Evolutionary conservation across 768 basidiomycete species (phyloP).

Genomic region (Lactarius quietus): DNA sequence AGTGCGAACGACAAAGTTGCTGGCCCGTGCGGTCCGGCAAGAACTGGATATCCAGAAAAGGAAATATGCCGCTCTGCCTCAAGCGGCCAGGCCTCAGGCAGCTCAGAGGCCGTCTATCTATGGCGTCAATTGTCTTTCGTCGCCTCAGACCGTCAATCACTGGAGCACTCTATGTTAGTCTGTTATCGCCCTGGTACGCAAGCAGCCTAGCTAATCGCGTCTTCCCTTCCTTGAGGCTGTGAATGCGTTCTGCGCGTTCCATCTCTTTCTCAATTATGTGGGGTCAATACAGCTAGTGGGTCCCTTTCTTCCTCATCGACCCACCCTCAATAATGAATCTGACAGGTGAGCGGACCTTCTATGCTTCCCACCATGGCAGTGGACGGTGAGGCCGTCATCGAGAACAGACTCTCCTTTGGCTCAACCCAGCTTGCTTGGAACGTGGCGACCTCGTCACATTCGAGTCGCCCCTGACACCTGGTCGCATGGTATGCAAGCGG

Average conservation of each 20-base stretch:
- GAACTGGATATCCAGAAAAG: neutral
- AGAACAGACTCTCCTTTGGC: slow-evolving; percentile 53
- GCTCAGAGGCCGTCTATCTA: neutral
- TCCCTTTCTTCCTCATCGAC: slow-evolving; percentile 13
- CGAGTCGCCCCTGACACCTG: slow-evolving; percentile 65
- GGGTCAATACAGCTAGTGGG: slow-evolving; percentile 51
- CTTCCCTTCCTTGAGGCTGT: slow-evolving; percentile 26
- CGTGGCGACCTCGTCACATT: slow-evolving; percentile 79
- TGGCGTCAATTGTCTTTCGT: slow-evolving; percentile 12
- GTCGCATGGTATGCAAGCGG: slow-evolving; percentile 77
- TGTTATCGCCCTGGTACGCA: slow-evolving; percentile 5
- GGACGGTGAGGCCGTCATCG: slow-evolving; percentile 58
- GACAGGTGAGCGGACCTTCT: slow-evolving; percentile 67
- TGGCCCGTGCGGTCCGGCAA: neutral
- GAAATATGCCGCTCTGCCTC: neutral
- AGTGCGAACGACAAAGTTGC: neutral
- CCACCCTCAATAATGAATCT: neutral
- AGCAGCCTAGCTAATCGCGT: slow-evolving; percentile 35
- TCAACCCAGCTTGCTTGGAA: slow-evolving; percentile 47
- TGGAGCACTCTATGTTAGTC: slow-evolving; percentile 20
- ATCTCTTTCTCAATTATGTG: slow-evolving; percentile 62
- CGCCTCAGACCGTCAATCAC: slow-evolving; percentile 15
- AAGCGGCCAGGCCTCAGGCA: too few relatives aligned
- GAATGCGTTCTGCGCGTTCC: slow-evolving; percentile 55
- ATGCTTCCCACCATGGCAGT: slow-evolving; percentile 74